These are phyloP conservation scores for Saccharomyces pastorianus DNA, from an alignment of 1,139 yeast genomes.

Conservation along the genomic window DNA sequence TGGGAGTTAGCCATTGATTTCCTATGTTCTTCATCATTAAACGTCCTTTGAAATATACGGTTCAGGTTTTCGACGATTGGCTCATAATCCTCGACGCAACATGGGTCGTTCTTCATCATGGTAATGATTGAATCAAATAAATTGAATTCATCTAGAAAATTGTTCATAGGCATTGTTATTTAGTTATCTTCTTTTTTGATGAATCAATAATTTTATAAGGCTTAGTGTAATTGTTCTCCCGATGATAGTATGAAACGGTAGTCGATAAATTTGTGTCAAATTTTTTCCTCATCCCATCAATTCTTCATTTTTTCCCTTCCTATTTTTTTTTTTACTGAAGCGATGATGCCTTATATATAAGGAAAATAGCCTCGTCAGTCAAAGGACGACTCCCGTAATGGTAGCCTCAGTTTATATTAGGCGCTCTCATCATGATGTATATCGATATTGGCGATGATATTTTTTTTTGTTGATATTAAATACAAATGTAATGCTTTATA, in stretches of 20 bases:
- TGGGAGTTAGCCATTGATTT: slow-evolving; percentile 13
- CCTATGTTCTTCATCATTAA: slow-evolving; percentile 23
- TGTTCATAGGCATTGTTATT: not conserved
- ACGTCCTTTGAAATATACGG: slow-evolving; percentile 20
- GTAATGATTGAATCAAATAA: not conserved
- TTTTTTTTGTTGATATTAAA: slow-evolving; percentile 2
- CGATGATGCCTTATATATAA: not conserved
- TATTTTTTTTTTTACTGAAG: not conserved
- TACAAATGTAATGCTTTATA: not conserved
- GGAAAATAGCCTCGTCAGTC: not conserved
- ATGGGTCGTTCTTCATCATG: not conserved
- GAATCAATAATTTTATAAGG: not conserved
- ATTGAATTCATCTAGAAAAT: slow-evolving; percentile 6
- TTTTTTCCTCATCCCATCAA: not conserved
- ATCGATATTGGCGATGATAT: not conserved
- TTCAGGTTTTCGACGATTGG: slow-evolving; percentile 8
- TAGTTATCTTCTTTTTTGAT: not conserved
- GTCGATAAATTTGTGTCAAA: not conserved
- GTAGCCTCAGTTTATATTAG: not conserved
- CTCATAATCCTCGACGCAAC: not conserved
- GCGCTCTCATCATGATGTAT: not conserved
- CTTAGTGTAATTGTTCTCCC: not conserved
- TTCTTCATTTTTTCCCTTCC: not conserved
- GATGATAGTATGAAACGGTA: not conserved
- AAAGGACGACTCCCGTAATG: not conserved